Base-by-base conservation (phyloP, 495 filamentous ascomycete species). In the Penicillium lividum region DNA sequence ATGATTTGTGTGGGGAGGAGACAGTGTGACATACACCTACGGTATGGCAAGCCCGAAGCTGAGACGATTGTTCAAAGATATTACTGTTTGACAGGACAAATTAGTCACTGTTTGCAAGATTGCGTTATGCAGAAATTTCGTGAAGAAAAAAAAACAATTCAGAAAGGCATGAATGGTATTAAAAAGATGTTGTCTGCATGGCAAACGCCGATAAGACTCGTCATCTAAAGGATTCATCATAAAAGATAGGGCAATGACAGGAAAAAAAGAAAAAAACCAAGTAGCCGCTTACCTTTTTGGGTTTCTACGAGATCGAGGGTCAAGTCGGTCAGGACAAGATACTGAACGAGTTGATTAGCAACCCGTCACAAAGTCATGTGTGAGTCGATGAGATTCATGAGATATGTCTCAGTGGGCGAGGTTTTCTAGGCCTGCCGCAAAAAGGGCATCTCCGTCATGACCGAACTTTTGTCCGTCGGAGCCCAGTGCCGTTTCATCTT, bases 361-460 rank as follows among this genome's bases (percentile, higher is more conserved):
- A 68, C 66, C 60, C 59, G 63, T 65, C 63, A 64, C 57, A 33
- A 64, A 59, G 52, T 36, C 36, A 40, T 56, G 52, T 43, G 56
- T 54, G 58, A 65, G 60, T 66, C 51, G 52, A 63, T 58, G 46
- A 64, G 51, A 58, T 59, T 54, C 38, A 51, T 57, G 57, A 51
- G 29, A 42, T 10, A 44, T 54, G 70, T 78, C 74, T 98, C 94
- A 98, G 94, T 92, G 90, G 93, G 91, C 92, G 84, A 96, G 93
- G 94, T 97, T 98, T 98, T 97, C 93, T 97, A 97, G 91, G 94
- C 93, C 93, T 96, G 91, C 91, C 93, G 72, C 91, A 90, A 91
- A 85, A 81, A 84, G 54, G 92, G 91, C 91, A 79, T 94, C 77
- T 96, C 91, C 86, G 79, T 92, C 90, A 92, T 80, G 76, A 77